phyloP scores from a whole-genome alignment of 208 protist genomes.

The Trypanosoma grayi region DNA sequence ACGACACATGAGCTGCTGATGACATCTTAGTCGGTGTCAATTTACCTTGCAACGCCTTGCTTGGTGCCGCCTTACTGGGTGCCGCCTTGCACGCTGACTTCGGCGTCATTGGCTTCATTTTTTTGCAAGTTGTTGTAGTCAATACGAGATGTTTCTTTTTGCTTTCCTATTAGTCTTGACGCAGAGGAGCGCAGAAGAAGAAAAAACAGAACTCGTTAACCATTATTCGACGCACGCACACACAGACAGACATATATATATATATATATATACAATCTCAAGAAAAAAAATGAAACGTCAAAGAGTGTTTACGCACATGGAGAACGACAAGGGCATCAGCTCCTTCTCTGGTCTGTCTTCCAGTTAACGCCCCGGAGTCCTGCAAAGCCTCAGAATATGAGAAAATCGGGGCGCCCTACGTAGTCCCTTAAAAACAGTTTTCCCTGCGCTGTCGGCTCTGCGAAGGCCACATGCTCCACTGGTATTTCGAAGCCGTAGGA shows the following conservation, averaged over 20 bases:
- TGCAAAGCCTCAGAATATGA: constrained; percentile 30
- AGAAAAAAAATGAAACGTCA: constrained; percentile 7
- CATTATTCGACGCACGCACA: too few species aligned
- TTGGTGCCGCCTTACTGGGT: background rate
- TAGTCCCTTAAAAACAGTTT: constrained; percentile 46
- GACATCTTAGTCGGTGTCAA: background rate
- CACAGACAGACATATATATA: constrained; percentile 8
- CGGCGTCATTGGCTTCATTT: background rate
- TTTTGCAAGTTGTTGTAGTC: too few species aligned
- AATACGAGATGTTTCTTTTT: too few species aligned
- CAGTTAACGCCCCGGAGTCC: too few species aligned
- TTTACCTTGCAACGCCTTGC: background rate
- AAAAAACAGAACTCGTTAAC: too few species aligned
- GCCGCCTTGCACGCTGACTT: background rate
- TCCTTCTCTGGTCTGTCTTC: too few species aligned
- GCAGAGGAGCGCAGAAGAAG: too few species aligned
- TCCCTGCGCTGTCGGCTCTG: constrained; percentile 53
- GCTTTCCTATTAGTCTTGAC: too few species aligned
- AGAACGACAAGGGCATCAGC: too few species aligned
- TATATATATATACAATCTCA: constrained; percentile 1
- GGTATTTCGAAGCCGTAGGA: constrained; percentile 57
- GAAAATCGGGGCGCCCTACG: constrained; percentile 37
- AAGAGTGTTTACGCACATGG: too few species aligned
- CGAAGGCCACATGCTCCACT: constrained; percentile 49
- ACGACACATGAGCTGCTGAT: background rate